Evolutionary conservation across 2,329 filamentous ascomycete species (phyloP), one percentile per base, ranked within the genome.

Genomic region (Fusarium sp.): DNA sequence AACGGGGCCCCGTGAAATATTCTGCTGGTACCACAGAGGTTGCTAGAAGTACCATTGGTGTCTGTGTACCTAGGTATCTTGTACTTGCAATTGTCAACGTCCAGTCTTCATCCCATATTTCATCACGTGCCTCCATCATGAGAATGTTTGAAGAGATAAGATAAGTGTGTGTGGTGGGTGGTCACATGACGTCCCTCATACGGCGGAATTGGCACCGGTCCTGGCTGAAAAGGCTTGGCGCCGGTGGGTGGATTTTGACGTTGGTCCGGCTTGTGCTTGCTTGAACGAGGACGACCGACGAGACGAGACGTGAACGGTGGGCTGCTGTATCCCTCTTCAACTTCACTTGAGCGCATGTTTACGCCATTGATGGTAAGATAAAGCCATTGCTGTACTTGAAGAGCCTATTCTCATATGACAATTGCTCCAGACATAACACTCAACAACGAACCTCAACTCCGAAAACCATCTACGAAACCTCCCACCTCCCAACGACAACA

Each of bases 241-340:
- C 11, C 13, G 39, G 27, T 69, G 66, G 69, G 27, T 69, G 66
- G 69, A 67, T 73, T 75, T 75, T 75, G 72, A 73, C 72, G 58
- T 59, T 68, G 35, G 59, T 43, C 41, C 27, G 62, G 61, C 68
- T 64, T 66, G 59, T 50, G 72, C 65, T 63, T 69, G 43, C 58
- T 71, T 70, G 69, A 64, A 64, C 69, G 65, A 60, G 43, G 56
- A 75, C 69, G 69, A 67, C 50, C 6, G 27, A 67, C 66, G 56
- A 70, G 63, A 71, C 65, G 63, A 65, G 61, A 64, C 33, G 52
- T 61, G 57, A 69, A 66, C 69, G 61, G 68, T 62, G 72, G 68
- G 69, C 39, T 39, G 65, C 56, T 75, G 65, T 65, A 66, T 67
- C 43, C 69, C 41, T 33, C 43, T 24, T 10, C 27, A 33, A 65